Percentiles rank a stretch among this genome's conserved stretches.
phyloP scores from a whole-genome alignment of 1,284 basidiomycete species.

The Naganishia cerealis region DNA sequence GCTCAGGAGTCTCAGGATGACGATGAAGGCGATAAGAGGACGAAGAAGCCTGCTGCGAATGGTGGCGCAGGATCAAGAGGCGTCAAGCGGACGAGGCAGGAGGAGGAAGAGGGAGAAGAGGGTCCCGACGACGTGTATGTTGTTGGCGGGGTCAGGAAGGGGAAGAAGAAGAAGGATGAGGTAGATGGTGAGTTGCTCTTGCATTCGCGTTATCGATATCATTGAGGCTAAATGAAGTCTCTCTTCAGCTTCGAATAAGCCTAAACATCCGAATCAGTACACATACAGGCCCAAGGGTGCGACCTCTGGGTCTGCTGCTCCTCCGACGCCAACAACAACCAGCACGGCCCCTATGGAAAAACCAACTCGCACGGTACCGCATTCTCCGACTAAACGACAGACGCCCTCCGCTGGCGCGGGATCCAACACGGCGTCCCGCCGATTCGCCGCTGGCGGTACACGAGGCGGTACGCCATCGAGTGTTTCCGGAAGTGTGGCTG shows the following conservation, averaged over 20 bases:
- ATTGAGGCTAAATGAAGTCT: background rate
- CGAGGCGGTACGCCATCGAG: slow-evolving; percentile 30
- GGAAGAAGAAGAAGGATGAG: slow-evolving; percentile 50
- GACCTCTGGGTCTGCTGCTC: slow-evolving; percentile 28
- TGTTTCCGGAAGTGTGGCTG: slow-evolving; percentile 18
- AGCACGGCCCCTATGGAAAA: slow-evolving; percentile 40
- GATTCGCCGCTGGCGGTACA: slow-evolving; percentile 6
- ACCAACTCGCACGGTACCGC: slow-evolving; percentile 13
- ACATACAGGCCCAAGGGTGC: slow-evolving; percentile 59
- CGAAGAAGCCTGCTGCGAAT: slow-evolving; percentile 48
- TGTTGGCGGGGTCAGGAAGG: slow-evolving; percentile 39
- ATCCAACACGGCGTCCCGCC: slow-evolving; percentile 20
- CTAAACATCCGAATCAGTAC: slow-evolving; percentile 62
- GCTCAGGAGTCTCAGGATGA: slow-evolving; percentile 34
- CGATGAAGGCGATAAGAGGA: slow-evolving; percentile 40
- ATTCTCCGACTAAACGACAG: slow-evolving; percentile 28
- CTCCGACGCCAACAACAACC: slow-evolving; percentile 36
- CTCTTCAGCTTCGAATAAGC: slow-evolving; percentile 39
- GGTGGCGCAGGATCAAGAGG: slow-evolving; percentile 5
- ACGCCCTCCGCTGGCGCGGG: slow-evolving; percentile 14
- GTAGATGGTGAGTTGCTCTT: slow-evolving; percentile 42
- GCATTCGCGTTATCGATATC: background rate
- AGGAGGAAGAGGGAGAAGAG: slow-evolving; percentile 35
- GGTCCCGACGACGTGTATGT: slow-evolving; percentile 38
- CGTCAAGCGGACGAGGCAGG: slow-evolving; percentile 35